Base-by-base conservation (phyloP, 306 rosid species). In the Glycine soja region DNA sequence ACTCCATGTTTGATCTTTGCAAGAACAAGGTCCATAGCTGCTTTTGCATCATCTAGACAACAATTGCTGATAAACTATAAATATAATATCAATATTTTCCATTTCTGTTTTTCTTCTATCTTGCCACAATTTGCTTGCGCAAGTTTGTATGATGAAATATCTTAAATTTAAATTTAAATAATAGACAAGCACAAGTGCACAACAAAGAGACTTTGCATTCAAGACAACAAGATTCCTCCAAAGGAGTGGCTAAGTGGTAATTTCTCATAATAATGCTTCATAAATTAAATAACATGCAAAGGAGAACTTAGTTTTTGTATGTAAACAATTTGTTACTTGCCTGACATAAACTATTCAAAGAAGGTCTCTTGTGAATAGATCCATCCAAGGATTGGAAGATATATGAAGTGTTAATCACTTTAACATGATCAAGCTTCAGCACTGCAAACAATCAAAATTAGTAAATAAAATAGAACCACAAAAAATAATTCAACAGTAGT, bases 21-120 rank as follows among this genome's bases (percentile, higher is more conserved):
- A 84, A 91, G 93, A 71, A 74, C 96, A 84, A 95, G 99, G 75
- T 95, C 88, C 99, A 95, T 93, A 58, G 99, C 92, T 73, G 99
- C 97, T 75, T 75, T 36, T 61, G 98, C 99, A 89, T 93, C 97
- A 74, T 95, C 93, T 70, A 85, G 79, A 89, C 99, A 64, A 72
- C 40, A 83, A 56, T 48, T 36, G 66, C 30, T 58, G 67, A 68
- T 6, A 38, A 81, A 58, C 19, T 67, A 19, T 53, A 24, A 76
- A 77, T 83, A 32, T 24, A 67, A 52, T 14, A 67, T 38, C 53
- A 54, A 52, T 42, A 14, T 32, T 34, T 43, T 3, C 3, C 32
- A 10, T 3, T 40, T 59, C 4, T 52, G 54, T 59, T 36, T 32
- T 43, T 24, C 4, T 16, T 5, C 5, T 3, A 2, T 66, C 6